Conservation (phyloP, 176 grass and related monocot species). For the Puccinellia tenuiflora region DNA sequence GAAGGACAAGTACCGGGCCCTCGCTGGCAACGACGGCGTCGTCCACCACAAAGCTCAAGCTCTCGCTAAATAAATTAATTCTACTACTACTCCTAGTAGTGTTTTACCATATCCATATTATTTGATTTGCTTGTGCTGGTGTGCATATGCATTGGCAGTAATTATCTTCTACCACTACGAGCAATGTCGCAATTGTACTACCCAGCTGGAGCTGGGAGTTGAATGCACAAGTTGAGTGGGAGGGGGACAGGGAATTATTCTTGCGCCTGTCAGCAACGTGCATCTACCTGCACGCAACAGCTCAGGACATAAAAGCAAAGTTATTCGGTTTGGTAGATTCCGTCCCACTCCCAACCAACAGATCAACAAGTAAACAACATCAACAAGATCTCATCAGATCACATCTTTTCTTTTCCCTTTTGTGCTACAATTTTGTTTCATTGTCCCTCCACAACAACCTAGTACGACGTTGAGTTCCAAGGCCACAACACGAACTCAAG, state of each 20-base stretch:
- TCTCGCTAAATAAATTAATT: neutral
- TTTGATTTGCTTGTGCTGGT: slow-evolving; percentile 10
- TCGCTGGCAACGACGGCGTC: slow-evolving; percentile 63
- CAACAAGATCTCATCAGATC: neutral
- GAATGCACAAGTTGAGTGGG: slow-evolving; percentile 4
- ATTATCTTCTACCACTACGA: neutral
- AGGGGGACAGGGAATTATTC: neutral
- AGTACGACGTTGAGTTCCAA: neutral
- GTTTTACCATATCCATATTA: slow-evolving; percentile 1
- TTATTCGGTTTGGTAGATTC: slow-evolving; percentile 30
- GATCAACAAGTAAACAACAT: neutral
- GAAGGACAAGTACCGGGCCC: slow-evolving; percentile 86
- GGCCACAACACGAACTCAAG: neutral
- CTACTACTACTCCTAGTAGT: no score
- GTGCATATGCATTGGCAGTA: neutral
- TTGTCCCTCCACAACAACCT: neutral
- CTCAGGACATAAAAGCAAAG: slow-evolving; percentile 29
- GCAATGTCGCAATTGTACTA: slow-evolving; percentile 2
- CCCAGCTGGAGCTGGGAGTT: neutral
- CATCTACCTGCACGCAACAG: slow-evolving; percentile 21
- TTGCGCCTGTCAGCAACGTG: slow-evolving; percentile 23
- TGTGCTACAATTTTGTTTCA: neutral
- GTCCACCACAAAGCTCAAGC: neutral
- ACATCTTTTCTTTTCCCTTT: neutral
- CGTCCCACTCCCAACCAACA: slow-evolving; percentile 11